These are phyloP conservation scores for Yarrowia yakushimensis DNA, from an alignment of 805 yeast genomes.

Conservation along the genomic window DNA sequence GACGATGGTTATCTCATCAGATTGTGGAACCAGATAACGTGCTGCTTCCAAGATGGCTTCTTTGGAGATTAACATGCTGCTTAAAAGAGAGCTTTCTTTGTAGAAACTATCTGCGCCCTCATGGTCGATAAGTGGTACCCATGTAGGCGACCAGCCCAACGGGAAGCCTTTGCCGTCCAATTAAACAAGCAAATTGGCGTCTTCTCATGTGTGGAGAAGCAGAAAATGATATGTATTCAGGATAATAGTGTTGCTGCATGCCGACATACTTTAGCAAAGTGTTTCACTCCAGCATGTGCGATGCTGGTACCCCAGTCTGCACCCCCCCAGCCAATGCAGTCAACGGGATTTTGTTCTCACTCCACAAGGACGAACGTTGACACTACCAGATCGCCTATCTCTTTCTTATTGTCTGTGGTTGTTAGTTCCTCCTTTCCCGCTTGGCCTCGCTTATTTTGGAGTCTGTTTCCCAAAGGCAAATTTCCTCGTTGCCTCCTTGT, in stretches of 20 bases:
- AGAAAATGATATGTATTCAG: no score
- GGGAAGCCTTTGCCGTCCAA: not conserved
- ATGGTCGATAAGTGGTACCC: not conserved
- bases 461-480: slow-evolving; percentile 3
- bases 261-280: no score
- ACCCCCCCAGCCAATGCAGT: no score
- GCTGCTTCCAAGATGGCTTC: no score
- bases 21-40: no score
- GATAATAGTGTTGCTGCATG: no score
- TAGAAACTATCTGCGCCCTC: not conserved
- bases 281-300: not conserved
- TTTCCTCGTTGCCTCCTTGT: not conserved
- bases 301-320: not conserved
- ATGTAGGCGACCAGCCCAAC: not conserved
- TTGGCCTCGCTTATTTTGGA: slow-evolving; percentile 18
- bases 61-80: not conserved
- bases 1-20: slow-evolving; percentile 5
- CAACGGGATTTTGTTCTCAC: not conserved
- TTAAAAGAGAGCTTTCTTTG: not conserved
- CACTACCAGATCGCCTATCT: no score
- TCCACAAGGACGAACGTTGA: no score
- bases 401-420: not conserved
- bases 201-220: not conserved
- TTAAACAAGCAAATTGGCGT: not conserved
- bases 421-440: not conserved